Conservation (phyloP, 257 asterid genomes). For the Gynochthodes officinalis region DNA sequence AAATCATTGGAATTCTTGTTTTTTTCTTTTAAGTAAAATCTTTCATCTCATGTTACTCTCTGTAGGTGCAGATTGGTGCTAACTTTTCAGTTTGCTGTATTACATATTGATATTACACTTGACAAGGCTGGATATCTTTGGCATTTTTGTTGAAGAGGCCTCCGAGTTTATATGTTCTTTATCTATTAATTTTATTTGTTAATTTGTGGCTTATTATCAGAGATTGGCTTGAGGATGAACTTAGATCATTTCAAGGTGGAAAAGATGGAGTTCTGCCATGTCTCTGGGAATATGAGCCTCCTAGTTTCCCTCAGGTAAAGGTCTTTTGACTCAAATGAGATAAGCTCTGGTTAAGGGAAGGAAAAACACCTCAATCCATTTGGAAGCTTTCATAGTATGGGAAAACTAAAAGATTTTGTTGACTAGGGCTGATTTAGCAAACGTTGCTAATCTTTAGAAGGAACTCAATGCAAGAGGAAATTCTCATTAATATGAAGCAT, state of each 20-base stretch:
- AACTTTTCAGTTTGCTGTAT: conserved; percentile 1
- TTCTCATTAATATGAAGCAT: conserved; percentile 1
- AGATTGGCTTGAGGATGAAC: conserved; percentile 98
- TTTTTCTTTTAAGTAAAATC: conserved; percentile 9
- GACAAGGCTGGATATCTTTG: neutral
- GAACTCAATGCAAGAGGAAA: neutral
- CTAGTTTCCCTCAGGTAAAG: conserved; percentile 95
- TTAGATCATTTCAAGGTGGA: conserved; percentile 97
- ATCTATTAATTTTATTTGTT: conserved; percentile 21
- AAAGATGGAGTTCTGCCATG: conserved; percentile 89
- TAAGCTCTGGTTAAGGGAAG: neutral
- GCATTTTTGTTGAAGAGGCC: neutral
- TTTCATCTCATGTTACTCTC: conserved; percentile 12
- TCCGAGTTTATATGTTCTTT: conserved; percentile 6
- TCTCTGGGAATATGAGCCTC: conserved; percentile 91
- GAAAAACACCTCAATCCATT: neutral
- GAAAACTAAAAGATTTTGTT: too few relatives aligned
- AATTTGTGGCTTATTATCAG: conserved; percentile 24
- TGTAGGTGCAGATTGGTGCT: conserved; percentile 22
- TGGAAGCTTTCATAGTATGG: neutral
- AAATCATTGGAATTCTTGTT: conserved; percentile 6
- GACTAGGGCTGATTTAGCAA: neutral
- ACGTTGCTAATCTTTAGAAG: neutral
- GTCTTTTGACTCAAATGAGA: conserved; percentile 7
- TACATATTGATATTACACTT: neutral